Evolutionary conservation across 2,329 filamentous ascomycete genomes (phyloP), one percentile per base, ranked within the genome.

Genomic region (Diaporthe citri): DNA sequence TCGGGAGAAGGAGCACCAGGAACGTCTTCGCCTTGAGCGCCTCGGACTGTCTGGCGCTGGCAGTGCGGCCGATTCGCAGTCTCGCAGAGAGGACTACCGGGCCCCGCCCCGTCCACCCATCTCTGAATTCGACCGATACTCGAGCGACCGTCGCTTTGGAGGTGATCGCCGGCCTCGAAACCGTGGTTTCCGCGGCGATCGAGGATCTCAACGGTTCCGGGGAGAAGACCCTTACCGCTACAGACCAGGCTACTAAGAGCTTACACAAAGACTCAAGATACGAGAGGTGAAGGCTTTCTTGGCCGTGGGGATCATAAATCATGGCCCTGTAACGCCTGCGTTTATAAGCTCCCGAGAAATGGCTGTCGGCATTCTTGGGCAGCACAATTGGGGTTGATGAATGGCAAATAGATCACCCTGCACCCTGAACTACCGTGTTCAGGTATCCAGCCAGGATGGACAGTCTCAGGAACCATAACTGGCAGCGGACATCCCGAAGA

Each of bases 1-100:
- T 75, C 84, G 89, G 13, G 88, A 90, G 79, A 85, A 78, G 67
- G 85, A 83, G 80, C 83, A 76, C n/a, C 74, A 75, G 71, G 76
- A 77, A 55, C 76, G 76, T 43, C 70, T 74, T 39, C 75, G 74
- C 34, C 74, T 72, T 48, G 75, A 73, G 48, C 73, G 74, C 20
- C 69, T 76, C 48, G 75, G 75, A 34, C 36, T 46, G 20, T 60
- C 69, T 25, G 72, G 72, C 43, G 34, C 66, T 36, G 57, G 66
- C 52, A 67, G 72, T n/a, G 59, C 55, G 41, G 41, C 51, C 31
- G 73, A 75, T 13, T 51, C 75, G 39, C 71, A 72, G 39, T 43
- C 71, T 41, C 75, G 69, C 31, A 69, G 75, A 36, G 70, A 72
- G 5, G 73, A 71, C 57, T 57, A 71, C 41, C 64, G 73, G 41